Evolutionary conservation across 1,284 basidiomycete genomes (phyloP), one percentile per base, ranked within the genome.

Genomic region (Schizophyllum amplum): DNA sequence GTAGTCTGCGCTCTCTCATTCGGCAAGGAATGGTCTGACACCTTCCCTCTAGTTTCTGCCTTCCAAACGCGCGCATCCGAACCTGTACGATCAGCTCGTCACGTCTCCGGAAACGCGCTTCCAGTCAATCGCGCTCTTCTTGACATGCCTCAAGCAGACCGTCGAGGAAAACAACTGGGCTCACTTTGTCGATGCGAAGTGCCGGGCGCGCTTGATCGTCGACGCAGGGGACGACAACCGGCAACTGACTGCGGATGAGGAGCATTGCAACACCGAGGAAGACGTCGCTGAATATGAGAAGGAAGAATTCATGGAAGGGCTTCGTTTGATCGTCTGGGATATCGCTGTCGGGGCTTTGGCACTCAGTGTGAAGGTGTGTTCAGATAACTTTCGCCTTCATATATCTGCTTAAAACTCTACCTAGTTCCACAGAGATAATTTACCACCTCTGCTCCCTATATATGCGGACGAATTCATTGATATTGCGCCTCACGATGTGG

Each of bases 391-490:
- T 46, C 4, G 21, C 15, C 24, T 55, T 17, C 17, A 51, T 4
- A 52, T 20, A 20, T 27, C 24, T 22, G 53, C 47, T 33, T 54
- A 26, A 56, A 21, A 33, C 27, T 56, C n/a, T 22, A 42, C 17
- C 25, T 54, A 86, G 83, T 73, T 82, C 55, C 81, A 86, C 67
- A 78, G 84, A n/a, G 84, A 86, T 65, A 77, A 81, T 51, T 68
- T 86, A 17, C 62, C 70, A 0, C 84, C 84, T 2, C 70, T 85
- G 9, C 65, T 71, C 24, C 80, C 82, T 1, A 73, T 86, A 1
- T 74, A 71, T 51, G 74, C 79, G 0, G 62, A 65, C 46, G 81
- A 84, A 52, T 84, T 79, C 62, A 64, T 80, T 22, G 59, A 64
- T 0, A 57, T 86, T 24, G 76, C 81, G 3, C 77, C 77, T 1